Evolutionary conservation across 306 rosid species (phyloP).

Genomic region (Medicago arabica): DNA sequence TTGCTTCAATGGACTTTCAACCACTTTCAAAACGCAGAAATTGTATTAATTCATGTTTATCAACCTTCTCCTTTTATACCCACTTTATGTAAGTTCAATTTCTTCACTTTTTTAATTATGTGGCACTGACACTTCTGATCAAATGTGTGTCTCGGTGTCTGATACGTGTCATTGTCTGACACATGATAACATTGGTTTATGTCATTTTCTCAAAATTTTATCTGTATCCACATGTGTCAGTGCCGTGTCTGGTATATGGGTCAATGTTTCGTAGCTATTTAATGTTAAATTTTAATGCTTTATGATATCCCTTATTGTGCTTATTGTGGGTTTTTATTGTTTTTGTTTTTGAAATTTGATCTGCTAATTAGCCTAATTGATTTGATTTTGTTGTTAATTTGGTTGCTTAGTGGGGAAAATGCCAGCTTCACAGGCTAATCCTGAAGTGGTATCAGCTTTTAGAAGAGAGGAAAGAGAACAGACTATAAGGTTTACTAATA

Average conservation of each 20-base stretch:
- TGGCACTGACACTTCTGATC: no score
- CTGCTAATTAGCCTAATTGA: neutral
- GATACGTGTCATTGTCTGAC: no score
- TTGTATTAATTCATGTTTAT: constrained; percentile 69
- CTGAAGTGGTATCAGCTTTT: constrained; percentile 63
- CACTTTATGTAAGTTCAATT: constrained; percentile 63
- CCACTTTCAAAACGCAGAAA: constrained; percentile 50
- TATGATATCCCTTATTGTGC: neutral
- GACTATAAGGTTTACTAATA: constrained; percentile 54
- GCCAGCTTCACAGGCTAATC: constrained; percentile 74
- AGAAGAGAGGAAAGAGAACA: constrained; percentile 69
- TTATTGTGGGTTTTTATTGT: no score
- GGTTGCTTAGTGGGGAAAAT: constrained; percentile 78
- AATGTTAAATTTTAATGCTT: neutral
- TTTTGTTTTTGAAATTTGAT: neutral
- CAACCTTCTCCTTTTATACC: constrained; percentile 80
- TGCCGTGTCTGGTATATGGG: no score
- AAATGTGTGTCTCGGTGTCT: no score
- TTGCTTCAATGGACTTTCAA: constrained; percentile 73
- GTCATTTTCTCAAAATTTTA: no score
- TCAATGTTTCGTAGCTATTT: neutral
- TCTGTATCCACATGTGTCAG: no score
- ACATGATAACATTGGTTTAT: no score
- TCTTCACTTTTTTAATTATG: neutral
- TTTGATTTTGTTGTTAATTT: constrained; percentile 26